Evolutionary conservation across 345 rosid genomes (phyloP).

Genomic region (Populus tremula): DNA sequence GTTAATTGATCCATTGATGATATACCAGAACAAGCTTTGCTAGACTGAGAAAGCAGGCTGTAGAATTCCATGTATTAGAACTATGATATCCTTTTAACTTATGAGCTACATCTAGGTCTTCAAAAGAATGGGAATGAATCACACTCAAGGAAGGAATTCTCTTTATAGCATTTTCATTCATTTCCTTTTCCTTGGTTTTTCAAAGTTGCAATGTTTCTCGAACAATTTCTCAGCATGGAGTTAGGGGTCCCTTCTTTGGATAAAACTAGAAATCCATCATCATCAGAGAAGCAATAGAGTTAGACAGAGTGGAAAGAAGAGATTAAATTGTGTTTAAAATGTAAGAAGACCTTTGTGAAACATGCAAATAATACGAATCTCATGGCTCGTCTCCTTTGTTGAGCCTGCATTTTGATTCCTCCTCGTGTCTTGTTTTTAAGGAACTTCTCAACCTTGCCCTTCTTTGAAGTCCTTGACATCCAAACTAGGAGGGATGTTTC

Average conservation of each 20-base stretch:
- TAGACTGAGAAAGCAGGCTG: not conserved
- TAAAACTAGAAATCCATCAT: not conserved
- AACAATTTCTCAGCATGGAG: not conserved
- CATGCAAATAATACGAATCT: not conserved
- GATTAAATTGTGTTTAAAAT: not conserved
- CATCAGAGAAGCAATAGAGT: not conserved
- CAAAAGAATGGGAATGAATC: not conserved
- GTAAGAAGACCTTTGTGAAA: not conserved
- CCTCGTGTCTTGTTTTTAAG: slow-evolving; percentile 27
- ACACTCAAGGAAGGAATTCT: not conserved
- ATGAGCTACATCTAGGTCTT: not conserved
- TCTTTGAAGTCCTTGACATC: slow-evolving; percentile 39
- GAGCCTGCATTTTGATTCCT: not conserved
- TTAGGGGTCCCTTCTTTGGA: not conserved
- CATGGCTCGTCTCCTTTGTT: not conserved
- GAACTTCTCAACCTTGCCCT: slow-evolving; percentile 28
- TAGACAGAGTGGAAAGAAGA: not conserved
- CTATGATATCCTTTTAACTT: not conserved
- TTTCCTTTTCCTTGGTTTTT: not conserved
- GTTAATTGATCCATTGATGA: not conserved
- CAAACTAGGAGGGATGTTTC: slow-evolving; percentile 42
- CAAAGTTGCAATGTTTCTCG: not conserved
- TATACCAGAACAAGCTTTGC: not conserved
- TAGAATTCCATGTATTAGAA: not conserved
- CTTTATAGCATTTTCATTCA: not conserved